These are phyloP conservation scores for Pilaira anomala DNA, from an alignment of 192 early-diverging fungal species.

Conservation along the genomic window DNA sequence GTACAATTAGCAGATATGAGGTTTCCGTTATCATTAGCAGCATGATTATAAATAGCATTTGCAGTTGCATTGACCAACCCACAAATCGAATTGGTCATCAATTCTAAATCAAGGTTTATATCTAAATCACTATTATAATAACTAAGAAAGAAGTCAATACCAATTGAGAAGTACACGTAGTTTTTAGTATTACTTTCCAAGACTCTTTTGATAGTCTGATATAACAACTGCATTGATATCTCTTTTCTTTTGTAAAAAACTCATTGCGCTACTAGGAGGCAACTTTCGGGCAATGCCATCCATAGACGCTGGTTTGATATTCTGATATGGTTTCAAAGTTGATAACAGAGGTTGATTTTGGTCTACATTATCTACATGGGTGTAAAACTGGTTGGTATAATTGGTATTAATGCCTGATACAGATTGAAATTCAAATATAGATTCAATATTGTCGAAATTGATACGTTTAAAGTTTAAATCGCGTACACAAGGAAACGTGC, in stretches of 20 bases:
- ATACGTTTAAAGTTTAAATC: slow-evolving; percentile 64
- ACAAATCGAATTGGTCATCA: slow-evolving; percentile 50
- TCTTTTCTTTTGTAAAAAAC: slow-evolving; percentile 59
- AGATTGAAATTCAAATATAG: slow-evolving; percentile 68
- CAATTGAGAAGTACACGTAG: background rate
- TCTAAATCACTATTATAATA: slow-evolving; percentile 66
- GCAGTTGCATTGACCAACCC: slow-evolving; percentile 59
- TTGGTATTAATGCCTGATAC: slow-evolving; percentile 42
- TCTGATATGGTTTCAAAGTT: background rate
- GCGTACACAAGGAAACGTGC: slow-evolving; percentile 59
- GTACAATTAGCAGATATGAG: slow-evolving; percentile 50
- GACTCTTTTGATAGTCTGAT: slow-evolving; percentile 54
- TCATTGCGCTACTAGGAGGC: slow-evolving; percentile 71
- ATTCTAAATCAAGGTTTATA: slow-evolving; percentile 41
- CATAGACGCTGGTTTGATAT: slow-evolving; percentile 42
- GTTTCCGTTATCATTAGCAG: slow-evolving; percentile 34
- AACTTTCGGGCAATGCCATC: slow-evolving; percentile 46
- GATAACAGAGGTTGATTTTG: slow-evolving; percentile 14
- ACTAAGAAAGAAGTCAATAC: slow-evolving; percentile 27
- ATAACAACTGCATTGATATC: slow-evolving; percentile 64
- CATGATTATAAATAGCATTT: slow-evolving; percentile 50
- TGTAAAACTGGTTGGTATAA: slow-evolving; percentile 28
- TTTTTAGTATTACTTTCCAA: slow-evolving; percentile 43
- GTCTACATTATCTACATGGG: slow-evolving; percentile 41
- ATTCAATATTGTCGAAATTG: slow-evolving; percentile 63